A percentile compares a stretch with the other conserved stretches of the same genome.
These are phyloP conservation scores for Xylaria digitata DNA, from an alignment of 2,329 filamentous ascomycete species.

Conservation along the genomic window DNA sequence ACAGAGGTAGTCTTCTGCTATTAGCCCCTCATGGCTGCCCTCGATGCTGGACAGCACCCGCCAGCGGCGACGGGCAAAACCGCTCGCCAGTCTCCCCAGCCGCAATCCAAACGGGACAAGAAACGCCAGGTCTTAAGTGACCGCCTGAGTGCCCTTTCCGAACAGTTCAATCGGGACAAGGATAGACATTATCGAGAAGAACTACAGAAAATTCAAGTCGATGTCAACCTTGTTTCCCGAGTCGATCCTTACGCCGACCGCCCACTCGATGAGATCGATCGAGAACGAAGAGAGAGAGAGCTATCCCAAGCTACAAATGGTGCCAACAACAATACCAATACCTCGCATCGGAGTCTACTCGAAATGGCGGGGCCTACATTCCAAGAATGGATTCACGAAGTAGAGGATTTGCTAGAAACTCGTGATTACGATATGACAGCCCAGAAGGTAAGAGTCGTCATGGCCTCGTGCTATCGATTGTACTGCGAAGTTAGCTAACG, in stretches of 20 bases:
- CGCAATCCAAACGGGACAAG: conserved; percentile 72
- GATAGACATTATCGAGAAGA: conserved; percentile 89
- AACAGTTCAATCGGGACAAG: conserved; percentile 82
- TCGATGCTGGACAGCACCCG: conserved; percentile 38
- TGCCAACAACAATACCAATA: conserved; percentile 49
- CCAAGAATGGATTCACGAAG: conserved; percentile 83
- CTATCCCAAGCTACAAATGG: conserved; percentile 53
- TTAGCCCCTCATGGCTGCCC: conserved; percentile 37
- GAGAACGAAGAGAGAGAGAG: conserved; percentile 53
- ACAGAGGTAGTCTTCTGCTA: neutral
- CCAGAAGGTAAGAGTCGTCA: conserved; percentile 72
- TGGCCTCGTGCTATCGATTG: neutral
- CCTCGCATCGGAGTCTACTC: conserved; percentile 65
- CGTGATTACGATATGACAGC: conserved; percentile 85
- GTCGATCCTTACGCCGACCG: conserved; percentile 55
- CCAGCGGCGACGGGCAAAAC: conserved; percentile 35
- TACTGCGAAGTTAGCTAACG: conserved; percentile 40
- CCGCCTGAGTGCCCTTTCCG: conserved; percentile 78
- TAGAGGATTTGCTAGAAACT: conserved; percentile 89
- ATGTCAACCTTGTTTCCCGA: conserved; percentile 41
- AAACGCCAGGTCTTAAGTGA: conserved; percentile 85
- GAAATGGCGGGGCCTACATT: conserved; percentile 87
- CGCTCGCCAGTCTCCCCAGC: conserved; percentile 42
- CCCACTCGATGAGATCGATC: conserved; percentile 58
- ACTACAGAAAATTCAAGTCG: conserved; percentile 82